Evolutionary conservation across 2,329 filamentous ascomycete genomes (phyloP), one percentile per base, ranked within the genome.

Genomic region (Volutella citrinella): DNA sequence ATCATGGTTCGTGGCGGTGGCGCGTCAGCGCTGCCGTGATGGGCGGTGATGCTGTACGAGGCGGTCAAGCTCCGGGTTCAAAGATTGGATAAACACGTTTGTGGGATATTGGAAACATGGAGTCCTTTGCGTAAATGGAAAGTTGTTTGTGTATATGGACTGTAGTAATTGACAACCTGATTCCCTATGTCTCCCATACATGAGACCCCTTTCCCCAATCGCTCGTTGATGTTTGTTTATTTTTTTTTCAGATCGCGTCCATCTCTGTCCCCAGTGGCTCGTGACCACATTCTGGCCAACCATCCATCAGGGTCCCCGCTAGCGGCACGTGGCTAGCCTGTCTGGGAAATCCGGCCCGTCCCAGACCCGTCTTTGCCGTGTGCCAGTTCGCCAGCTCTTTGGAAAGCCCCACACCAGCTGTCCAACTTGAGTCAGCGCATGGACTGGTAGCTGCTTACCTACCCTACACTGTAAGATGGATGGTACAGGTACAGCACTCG

Each of bases 131-230:
- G 55, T 65, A 69, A 61, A 66, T 63, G 60, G 54, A 52, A 64
- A 56, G 57, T 55, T 64, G n/a, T n/a, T n/a, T n/a, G 55, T 66
- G 60, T 66, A 66, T 55, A 66, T 67, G 57, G 47, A 54, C 45
- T 46, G 37, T 54, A 59, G 55, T 60, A 54, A 54, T 56, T 53
- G 49, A 51, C 46, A 54, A 54, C 45, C 20, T 48, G 50, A 45
- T 52, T 54, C 48, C 56, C 40, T 52, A 8, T 22, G 20, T 22
- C 20, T 22, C 20, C 12, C 20, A 8, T 22, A 12, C 20, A n/a
- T n/a, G n/a, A n/a, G n/a, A n/a, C n/a, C n/a, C n/a, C n/a, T n/a
- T n/a, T n/a, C n/a, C n/a, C n/a, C 37, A 39, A 19, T 37, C 19
- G 11, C 14, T 18, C 6, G n/a, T 25, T 20, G 23, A 7, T 11